phyloP scores from a whole-genome alignment of 2,329 filamentous ascomycete genomes.

The Venturiaceae sp. region DNA sequence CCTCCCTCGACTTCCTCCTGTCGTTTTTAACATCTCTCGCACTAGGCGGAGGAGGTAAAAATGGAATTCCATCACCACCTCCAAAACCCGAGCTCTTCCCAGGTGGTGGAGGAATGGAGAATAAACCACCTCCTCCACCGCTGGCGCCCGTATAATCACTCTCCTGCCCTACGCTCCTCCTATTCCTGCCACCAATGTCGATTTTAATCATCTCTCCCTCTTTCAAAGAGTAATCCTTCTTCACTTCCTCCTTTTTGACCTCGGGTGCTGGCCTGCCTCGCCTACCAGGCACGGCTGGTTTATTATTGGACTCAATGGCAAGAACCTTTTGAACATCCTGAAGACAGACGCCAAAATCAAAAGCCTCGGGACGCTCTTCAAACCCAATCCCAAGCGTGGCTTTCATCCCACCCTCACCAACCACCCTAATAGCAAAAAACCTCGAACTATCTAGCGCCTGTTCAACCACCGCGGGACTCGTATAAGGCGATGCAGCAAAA shows the following conservation, averaged over 20 bases:
- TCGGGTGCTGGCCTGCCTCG: constrained; percentile 18
- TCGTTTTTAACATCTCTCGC: constrained; percentile 52
- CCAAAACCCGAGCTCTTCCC: constrained; percentile 14
- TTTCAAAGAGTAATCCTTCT: constrained; percentile 75
- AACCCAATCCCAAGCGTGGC: constrained; percentile 78
- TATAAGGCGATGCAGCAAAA: constrained; percentile 79
- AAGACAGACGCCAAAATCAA: constrained; percentile 73
- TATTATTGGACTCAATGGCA: constrained; percentile 11
- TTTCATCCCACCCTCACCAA: constrained; percentile 64
- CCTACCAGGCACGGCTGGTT: constrained; percentile 13
- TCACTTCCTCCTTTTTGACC: constrained; percentile 39
- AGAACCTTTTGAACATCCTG: constrained; percentile 68
- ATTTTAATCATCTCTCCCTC: constrained; percentile 84
- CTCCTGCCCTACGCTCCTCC: constrained; percentile 21
- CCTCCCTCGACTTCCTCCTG: constrained; percentile 42
- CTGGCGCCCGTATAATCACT: constrained; percentile 27
- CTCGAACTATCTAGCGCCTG: constrained; percentile 68
- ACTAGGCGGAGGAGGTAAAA: constrained; percentile 59
- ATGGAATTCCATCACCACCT: constrained; percentile 21
- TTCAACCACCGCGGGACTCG: constrained; percentile 55
- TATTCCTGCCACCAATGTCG: constrained; percentile 55
- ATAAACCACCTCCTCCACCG: constrained; percentile 40
- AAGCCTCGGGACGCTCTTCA: constrained; percentile 75
- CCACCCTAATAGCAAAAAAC: constrained; percentile 77
- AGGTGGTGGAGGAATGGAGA: constrained; percentile 67